Conservation (phyloP, 2,329 filamentous ascomycete species). For the Fusarium secorum region DNA sequence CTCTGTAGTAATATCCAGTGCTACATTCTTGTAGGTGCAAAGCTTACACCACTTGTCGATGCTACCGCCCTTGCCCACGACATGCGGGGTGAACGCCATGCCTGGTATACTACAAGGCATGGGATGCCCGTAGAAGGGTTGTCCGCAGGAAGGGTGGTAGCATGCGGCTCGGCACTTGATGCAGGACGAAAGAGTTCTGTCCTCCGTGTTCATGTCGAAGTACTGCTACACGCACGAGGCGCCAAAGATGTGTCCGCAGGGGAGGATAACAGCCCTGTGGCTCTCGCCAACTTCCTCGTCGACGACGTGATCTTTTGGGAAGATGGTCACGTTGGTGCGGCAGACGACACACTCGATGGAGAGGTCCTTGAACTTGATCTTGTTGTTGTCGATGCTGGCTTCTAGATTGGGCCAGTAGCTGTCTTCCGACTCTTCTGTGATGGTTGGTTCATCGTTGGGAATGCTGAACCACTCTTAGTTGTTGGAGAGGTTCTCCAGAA, state of each 20-base stretch:
- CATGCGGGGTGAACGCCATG: background rate
- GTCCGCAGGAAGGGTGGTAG: background rate
- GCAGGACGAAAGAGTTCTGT: background rate
- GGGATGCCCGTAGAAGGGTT: background rate
- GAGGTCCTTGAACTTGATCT: background rate
- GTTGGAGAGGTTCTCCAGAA: background rate
- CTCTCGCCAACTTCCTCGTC: background rate
- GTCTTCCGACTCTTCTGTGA: background rate
- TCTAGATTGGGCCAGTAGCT: background rate
- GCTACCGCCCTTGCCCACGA: background rate
- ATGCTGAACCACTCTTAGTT: background rate
- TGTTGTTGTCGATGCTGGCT: background rate
- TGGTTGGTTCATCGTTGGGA: background rate
- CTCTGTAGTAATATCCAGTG: background rate
- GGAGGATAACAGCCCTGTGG: background rate
- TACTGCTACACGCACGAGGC: background rate
- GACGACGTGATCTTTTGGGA: background rate
- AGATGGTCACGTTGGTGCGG: background rate
- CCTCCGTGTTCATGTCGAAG: background rate
- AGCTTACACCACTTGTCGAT: background rate
- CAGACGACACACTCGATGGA: background rate
- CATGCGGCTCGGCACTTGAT: background rate
- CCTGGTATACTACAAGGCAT: background rate
- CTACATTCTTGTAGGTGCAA: background rate
- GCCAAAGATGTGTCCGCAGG: slow-evolving; percentile 8